phyloP scores from a whole-genome alignment of 208 protist species.

The Leishmania martiniquensis region DNA sequence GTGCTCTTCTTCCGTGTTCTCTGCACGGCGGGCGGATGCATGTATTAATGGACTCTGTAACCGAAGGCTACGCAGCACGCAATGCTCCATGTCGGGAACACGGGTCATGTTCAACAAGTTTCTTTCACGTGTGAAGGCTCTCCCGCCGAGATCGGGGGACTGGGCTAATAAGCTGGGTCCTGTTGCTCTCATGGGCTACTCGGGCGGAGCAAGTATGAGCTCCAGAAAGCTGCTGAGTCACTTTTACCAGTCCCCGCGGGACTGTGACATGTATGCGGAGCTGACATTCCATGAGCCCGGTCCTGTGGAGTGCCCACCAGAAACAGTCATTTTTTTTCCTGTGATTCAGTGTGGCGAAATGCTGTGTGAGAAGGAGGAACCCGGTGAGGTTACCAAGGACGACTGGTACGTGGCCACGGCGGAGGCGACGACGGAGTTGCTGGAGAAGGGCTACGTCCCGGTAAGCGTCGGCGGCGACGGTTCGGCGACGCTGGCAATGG shows the following conservation, averaged over 20 bases:
- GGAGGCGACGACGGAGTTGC: constrained; percentile 64
- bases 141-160: constrained; percentile 64
- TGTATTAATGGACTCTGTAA: neutral
- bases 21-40: neutral
- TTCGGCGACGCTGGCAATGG: constrained; percentile 68
- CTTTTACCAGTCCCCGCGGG: constrained; percentile 56
- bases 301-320: constrained; percentile 78
- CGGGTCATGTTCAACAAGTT: constrained; percentile 76
- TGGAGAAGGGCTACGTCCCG: constrained; percentile 86
- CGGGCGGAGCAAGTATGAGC: constrained; percentile 36
- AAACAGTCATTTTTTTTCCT: constrained; percentile 79
- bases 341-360: constrained; percentile 75
- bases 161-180: constrained; percentile 76
- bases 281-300: constrained; percentile 71
- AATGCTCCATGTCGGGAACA: neutral
- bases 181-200: constrained; percentile 73
- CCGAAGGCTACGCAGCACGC: neutral
- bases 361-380: constrained; percentile 26
- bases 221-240: constrained; percentile 44
- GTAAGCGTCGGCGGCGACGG: constrained; percentile 76
- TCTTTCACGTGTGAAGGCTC: constrained; percentile 49
- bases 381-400: constrained; percentile 26
- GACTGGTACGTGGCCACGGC: constrained; percentile 70
- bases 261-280: constrained; percentile 84
- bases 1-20: neutral